Base-by-base conservation (phyloP, 352 stramenopile species). In the Phytopythium montanum region DNA sequence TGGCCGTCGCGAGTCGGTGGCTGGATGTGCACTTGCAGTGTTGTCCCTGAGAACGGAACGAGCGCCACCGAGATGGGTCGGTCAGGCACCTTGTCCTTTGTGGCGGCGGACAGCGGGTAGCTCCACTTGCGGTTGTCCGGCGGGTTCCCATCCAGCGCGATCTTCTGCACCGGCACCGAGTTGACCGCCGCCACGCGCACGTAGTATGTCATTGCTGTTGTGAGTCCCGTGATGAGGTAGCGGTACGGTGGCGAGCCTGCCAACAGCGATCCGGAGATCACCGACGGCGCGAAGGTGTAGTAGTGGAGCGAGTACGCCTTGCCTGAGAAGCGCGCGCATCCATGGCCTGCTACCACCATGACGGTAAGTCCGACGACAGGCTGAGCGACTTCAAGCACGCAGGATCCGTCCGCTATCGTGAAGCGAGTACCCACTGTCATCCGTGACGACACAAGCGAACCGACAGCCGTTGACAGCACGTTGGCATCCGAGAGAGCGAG, bases 121-220 rank as follows among this genome's bases (percentile, higher is more conserved):
- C 88, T 96, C 94, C 95, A 99, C 60, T 96, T 87, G 21, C 92
- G 93, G 61, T 98, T 98, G 61, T 97, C 75, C 12, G 80, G 81
- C 14, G 88, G 79, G 31, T 85, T 83, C 13, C 85, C 85, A 48
- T 72, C 73, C 13, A 94, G 69, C 26, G 94, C 74, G 51, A 98
- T 85, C 54, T 79, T 64, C 70, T 98, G 92, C 16, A 88, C 70
- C 1, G 77, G 76, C 26, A 99, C 88, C 10, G 79, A 87, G 71
- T 98, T 98, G 12, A 87, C 66, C 18, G 94, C 94, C 4, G 92
- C 88, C 28, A 99, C 83, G 5, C 94, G 81, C 2, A 98, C 84
- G 69, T 94, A 97, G 69, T 98, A 98, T 23, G 75, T 81, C 54
- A 75, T 89, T 21, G 59, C 66, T 5, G 76, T 61, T 10, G 63